Percentiles rank a stretch among this genome's conserved stretches.
Conservation (phyloP, 148 eudicot species). For the Rhododendron kiyosumense region DNA sequence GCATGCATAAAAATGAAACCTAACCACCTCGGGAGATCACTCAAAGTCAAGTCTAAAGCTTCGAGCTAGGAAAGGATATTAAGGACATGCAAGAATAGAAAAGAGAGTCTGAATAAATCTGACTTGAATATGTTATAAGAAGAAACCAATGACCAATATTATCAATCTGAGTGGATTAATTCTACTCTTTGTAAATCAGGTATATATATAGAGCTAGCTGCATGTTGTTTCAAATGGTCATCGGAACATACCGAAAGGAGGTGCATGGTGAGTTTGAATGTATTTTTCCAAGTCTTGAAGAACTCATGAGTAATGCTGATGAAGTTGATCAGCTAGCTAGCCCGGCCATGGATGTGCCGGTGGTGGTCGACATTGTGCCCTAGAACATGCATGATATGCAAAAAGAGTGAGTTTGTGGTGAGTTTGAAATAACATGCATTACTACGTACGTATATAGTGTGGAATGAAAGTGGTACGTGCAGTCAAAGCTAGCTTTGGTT, state of each 20-base stretch:
- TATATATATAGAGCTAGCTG: neutral
- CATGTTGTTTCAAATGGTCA: neutral
- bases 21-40: no score
- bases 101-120: neutral
- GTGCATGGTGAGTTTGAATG: neutral
- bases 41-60: neutral
- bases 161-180: neutral
- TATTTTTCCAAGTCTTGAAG: neutral
- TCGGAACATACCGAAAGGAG: neutral
- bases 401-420: neutral
- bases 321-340: neutral
- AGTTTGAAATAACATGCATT: neutral
- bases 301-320: neutral
- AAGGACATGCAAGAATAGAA: neutral
- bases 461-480: neutral
- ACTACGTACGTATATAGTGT: neutral
- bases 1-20: no score
- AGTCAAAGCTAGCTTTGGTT: slow-evolving; percentile 1
- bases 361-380: neutral
- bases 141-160: neutral
- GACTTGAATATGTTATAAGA: neutral
- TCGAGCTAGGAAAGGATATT: neutral
- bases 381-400: neutral
- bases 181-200: neutral
- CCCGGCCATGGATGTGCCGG: neutral